Conservation (phyloP, 257 asterid species). For the Penstemon eatonii region DNA sequence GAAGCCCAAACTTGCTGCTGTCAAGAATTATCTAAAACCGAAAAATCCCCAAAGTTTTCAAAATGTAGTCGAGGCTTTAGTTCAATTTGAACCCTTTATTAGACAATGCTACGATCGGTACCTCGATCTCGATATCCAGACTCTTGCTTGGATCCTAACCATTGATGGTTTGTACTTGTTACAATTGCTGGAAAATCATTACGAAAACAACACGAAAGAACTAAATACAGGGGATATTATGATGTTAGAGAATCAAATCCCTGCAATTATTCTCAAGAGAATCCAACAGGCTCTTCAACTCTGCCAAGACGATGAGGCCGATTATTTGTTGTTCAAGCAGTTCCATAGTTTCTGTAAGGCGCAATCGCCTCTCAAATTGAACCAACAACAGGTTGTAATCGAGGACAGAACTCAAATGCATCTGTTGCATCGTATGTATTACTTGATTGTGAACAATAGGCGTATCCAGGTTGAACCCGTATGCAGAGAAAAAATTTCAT, state of each 20-base stretch:
- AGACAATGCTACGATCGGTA: slow-evolving; percentile 41
- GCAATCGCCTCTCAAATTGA: slow-evolving; percentile 35
- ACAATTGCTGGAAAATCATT: slow-evolving; percentile 22
- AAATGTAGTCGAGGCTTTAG: neutral
- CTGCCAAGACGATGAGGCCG: neutral
- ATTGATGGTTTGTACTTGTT: slow-evolving; percentile 40
- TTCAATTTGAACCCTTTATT: slow-evolving; percentile 29
- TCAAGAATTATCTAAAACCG: slow-evolving; percentile 6
- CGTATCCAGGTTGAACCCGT: neutral
- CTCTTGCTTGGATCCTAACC: slow-evolving; percentile 39
- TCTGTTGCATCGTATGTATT: slow-evolving; percentile 43
- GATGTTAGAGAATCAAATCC: slow-evolving; percentile 58
- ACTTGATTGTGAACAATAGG: slow-evolving; percentile 24
- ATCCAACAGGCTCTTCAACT: slow-evolving; percentile 11
- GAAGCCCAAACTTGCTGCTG: slow-evolving; percentile 32
- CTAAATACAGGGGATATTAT: slow-evolving; percentile 26
- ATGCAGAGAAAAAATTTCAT: no score
- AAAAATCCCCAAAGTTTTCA: slow-evolving; percentile 6
- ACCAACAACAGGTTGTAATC: neutral
- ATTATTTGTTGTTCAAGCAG: slow-evolving; percentile 4
- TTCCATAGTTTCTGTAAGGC: slow-evolving; percentile 27
- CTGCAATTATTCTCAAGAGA: slow-evolving; percentile 25
- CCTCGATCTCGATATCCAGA: slow-evolving; percentile 36
- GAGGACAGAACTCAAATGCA: slow-evolving; percentile 23
- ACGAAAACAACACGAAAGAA: neutral